Conservation (phyloP, 1,284 basidiomycete species). For the Ustilago curta region DNA sequence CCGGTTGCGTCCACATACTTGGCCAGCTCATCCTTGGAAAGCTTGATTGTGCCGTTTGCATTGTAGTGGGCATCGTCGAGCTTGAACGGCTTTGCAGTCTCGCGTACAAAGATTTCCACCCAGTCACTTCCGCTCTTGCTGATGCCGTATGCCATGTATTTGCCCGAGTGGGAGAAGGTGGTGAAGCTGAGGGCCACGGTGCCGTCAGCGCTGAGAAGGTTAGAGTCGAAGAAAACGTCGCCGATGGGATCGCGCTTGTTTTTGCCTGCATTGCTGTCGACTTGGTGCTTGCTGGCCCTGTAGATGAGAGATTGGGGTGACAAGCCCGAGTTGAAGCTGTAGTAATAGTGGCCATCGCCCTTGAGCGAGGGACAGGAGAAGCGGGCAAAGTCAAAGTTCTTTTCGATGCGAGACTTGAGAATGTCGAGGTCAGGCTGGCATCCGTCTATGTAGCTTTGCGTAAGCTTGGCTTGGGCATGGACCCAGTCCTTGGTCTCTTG, state of each 20-base stretch:
- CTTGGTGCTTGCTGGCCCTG: slow-evolving; percentile 50
- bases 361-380: slow-evolving; percentile 63
- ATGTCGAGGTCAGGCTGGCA: slow-evolving; percentile 58
- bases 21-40: slow-evolving; percentile 37
- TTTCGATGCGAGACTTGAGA: slow-evolving; percentile 59
- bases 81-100: slow-evolving; percentile 58
- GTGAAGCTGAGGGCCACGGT: slow-evolving; percentile 61
- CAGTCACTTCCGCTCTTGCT: slow-evolving; percentile 67
- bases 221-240: slow-evolving; percentile 65
- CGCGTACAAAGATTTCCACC: slow-evolving; percentile 62
- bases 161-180: slow-evolving; percentile 63
- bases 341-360: slow-evolving; percentile 64
- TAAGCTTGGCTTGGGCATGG: slow-evolving; percentile 60
- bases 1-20: slow-evolving; percentile 46
- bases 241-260: slow-evolving; percentile 56
- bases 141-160: slow-evolving; percentile 64
- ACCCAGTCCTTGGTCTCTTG: slow-evolving; percentile 65
- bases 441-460: slow-evolving; percentile 52
- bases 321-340: slow-evolving; percentile 65
- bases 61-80: slow-evolving; percentile 44
- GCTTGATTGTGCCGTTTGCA: slow-evolving; percentile 45
- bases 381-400: slow-evolving; percentile 64
- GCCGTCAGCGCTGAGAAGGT: slow-evolving; percentile 63
- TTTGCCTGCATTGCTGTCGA: slow-evolving; percentile 40
- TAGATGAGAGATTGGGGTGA: slow-evolving; percentile 65